Evolutionary conservation across 768 basidiomycete species (phyloP).

Genomic region (Mycena sanguinolenta): DNA sequence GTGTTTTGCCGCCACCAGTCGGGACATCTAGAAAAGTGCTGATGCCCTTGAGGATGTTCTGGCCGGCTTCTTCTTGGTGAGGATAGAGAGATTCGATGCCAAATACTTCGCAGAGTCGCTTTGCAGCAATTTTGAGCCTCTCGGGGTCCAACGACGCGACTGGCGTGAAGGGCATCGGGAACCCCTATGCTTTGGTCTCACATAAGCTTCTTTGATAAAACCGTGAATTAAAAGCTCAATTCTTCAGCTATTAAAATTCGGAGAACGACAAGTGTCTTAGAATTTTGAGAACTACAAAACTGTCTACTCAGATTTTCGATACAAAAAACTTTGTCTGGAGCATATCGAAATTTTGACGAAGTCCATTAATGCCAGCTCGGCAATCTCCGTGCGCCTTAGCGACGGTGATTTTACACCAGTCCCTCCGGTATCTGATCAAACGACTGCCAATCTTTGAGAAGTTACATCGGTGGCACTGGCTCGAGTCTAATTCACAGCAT

Average conservation of each 20-base stretch:
- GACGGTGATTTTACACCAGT: neutral
- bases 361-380: neutral
- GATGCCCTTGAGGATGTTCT: conserved; percentile 26
- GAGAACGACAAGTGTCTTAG: neutral
- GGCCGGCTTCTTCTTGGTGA: conserved; percentile 21
- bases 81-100: conserved; percentile 13
- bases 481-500: conserved; percentile 1
- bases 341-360: neutral
- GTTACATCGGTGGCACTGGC: neutral
- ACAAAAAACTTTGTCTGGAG: neutral
- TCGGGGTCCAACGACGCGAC: conserved; percentile 22
- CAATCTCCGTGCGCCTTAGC: neutral
- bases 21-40: conserved; percentile 33
- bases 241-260: neutral
- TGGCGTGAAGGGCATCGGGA: conserved; percentile 25
- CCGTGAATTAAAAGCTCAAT: neutral
- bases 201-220: neutral
- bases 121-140: neutral
- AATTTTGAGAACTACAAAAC: neutral
- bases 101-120: conserved; percentile 17
- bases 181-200: conserved; percentile 8
- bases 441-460: neutral
- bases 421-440: neutral
- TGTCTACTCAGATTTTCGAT: neutral
- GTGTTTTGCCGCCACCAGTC: conserved; percentile 38